Evolutionary conservation across 768 basidiomycete genomes (phyloP), one percentile per base, ranked within the genome.

Genomic region (Boletus huronensis): DNA sequence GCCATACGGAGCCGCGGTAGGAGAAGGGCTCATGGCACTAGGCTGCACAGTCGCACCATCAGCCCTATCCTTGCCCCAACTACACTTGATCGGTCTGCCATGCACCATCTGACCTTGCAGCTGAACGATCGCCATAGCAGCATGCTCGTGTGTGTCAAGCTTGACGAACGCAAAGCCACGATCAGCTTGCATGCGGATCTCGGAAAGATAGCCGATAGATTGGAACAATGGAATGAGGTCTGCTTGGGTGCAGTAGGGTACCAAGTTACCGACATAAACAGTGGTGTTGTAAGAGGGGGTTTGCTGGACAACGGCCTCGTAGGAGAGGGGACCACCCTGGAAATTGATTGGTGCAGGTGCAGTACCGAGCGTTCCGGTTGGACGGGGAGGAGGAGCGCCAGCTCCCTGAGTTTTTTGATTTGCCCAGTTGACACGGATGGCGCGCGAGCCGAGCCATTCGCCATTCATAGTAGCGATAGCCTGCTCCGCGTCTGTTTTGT

Each of bases 401-500:
- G 4, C 65, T 44, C 65, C 91, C 73, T 96, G 93, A 17, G 95
- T 98, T 79, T 98, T 98, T 76, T 98, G 96, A 77, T 98, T 98
- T 50, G 97, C 97, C 96, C 96, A 99, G 77, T 99, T 99, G 73
- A 98, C 96, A 62, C 97, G 88, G 67, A 99, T 99, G 58, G 97
- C 97, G 57, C 97, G 85, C 29, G 93, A 93, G 46, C 97, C 97
- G 35, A 99, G 82, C 93, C 93, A 99, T 79, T 99, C 96, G 53
- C 97, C 97, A 68, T 99, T 99, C 97, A 99, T 99, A 57, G 96
- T 95, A 31, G 91, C 90, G 70, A 99, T 99, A 40, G 97, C 97
- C 72, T 98, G 97, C 72, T 99, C 97, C 31, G 97, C 97, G 66
- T 99, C 97, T 49, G 96, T 93, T 76, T 96, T 95, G 79, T 99